phyloP scores from a whole-genome alignment of 139 green algal genomes.

The Raphidocelis subcapitata region DNA sequence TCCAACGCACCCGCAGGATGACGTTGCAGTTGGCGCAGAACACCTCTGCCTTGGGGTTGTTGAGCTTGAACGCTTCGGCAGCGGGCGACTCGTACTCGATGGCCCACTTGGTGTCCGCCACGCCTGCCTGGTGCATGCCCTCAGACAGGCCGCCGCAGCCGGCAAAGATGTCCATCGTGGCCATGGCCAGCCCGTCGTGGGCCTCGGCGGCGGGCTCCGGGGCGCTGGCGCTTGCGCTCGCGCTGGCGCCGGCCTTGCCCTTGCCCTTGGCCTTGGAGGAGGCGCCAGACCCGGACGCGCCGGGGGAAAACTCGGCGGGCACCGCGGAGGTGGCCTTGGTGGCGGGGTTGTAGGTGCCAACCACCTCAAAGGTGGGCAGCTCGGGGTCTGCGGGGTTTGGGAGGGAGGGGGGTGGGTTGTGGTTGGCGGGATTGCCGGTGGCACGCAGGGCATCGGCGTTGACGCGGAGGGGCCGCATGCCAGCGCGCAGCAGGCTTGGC shows the following conservation, averaged over 20 bases:
- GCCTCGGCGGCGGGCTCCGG: not conserved
- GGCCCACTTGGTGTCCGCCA: conserved; percentile 82
- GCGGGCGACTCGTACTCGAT: conserved; percentile 94
- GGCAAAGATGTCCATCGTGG: conserved; percentile 97
- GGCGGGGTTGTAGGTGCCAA: conserved; percentile 48
- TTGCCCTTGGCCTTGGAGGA: conserved; percentile 5
- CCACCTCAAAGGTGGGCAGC: conserved; percentile 41
- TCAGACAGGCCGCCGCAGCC: conserved; percentile 93
- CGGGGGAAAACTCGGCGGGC: conserved; percentile 21
- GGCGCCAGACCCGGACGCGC: not conserved
- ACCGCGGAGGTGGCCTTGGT: conserved; percentile 29
- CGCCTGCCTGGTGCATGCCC: conserved; percentile 88
- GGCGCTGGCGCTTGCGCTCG: not conserved
- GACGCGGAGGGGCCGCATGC: too few relatives aligned
- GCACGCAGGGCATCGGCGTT: not conserved
- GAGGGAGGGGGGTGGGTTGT: not conserved
- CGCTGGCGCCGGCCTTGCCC: not conserved
- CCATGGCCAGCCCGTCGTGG: conserved; percentile 50
- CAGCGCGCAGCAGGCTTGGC: not conserved
- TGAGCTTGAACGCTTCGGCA: conserved; percentile 87
- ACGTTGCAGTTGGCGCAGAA: conserved; percentile 93
- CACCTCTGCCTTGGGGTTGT: conserved; percentile 78
- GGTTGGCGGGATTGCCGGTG: not conserved
- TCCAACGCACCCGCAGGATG: conserved; percentile 56
- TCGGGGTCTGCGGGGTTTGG: not conserved